Evolutionary conservation across 768 basidiomycete species (phyloP).

Genomic region (Cytidiella melzeri): DNA sequence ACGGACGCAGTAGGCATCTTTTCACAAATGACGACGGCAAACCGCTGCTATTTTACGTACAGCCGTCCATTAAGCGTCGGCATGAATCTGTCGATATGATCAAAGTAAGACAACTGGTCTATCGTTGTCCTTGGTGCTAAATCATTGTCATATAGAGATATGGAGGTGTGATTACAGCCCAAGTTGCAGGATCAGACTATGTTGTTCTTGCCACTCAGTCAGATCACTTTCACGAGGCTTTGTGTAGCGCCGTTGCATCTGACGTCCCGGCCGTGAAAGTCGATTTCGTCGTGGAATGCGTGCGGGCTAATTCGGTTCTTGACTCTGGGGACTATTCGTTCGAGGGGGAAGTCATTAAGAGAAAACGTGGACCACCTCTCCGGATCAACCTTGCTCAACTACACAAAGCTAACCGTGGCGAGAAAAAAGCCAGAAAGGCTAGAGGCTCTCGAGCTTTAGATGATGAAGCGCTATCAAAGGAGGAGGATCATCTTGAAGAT

Average conservation of each 20-base stretch:
- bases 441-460: neutral
- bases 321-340: slow-evolving; percentile 12
- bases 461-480: neutral
- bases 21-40: neutral
- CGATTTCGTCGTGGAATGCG: slow-evolving; percentile 16
- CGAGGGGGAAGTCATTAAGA: slow-evolving; percentile 7
- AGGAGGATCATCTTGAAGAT: neutral
- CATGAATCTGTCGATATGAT: slow-evolving; percentile 41
- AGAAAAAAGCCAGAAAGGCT: neutral
- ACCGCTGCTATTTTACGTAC: neutral
- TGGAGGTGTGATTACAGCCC: slow-evolving; percentile 52
- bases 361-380: slow-evolving; percentile 5
- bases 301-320: slow-evolving; percentile 11
- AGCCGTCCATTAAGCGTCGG: neutral
- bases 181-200: slow-evolving; percentile 53
- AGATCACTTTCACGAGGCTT: slow-evolving; percentile 43
- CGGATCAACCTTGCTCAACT: slow-evolving; percentile 1
- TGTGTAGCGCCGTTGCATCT: slow-evolving; percentile 27
- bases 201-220: slow-evolving; percentile 49
- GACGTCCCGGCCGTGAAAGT: slow-evolving; percentile 40
- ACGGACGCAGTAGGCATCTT: neutral
- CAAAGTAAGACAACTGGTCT: slow-evolving; percentile 40
- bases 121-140: neutral
- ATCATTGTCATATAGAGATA: slow-evolving; percentile 43
- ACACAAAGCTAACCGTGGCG: neutral